Evolutionary conservation across 1,284 basidiomycete genomes (phyloP).

Genomic region (Apiotrichum domesticum): DNA sequence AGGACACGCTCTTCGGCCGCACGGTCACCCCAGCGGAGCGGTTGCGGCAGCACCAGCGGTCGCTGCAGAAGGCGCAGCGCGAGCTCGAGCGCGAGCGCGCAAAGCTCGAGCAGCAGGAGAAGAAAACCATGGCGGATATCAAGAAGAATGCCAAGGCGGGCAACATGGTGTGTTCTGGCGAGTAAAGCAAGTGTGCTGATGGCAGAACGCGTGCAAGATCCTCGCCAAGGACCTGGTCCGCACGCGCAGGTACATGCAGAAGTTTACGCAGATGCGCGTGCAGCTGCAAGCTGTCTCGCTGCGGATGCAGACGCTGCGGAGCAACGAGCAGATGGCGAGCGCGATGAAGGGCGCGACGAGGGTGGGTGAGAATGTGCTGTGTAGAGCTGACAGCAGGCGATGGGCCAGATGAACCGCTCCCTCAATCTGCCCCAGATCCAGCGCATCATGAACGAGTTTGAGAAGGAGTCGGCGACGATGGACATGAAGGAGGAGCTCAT

Average conservation of each 20-base stretch:
- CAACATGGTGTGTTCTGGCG: conserved; percentile 67
- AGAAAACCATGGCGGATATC: conserved; percentile 88
- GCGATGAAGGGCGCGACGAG: conserved; percentile 97
- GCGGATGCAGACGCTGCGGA: conserved; percentile 91
- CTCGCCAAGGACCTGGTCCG: conserved; percentile 98
- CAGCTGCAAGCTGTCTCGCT: conserved; percentile 94
- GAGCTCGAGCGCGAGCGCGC: conserved; percentile 91
- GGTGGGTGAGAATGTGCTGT: conserved; percentile 51
- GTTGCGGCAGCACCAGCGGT: conserved; percentile 89
- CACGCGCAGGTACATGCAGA: conserved; percentile 90
- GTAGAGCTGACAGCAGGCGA: conserved; percentile 59
- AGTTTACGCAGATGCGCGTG: conserved; percentile 98
- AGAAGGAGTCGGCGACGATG: conserved; percentile 95
- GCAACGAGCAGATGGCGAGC: conserved; percentile 98
- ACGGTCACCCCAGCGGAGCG: conserved; percentile 93
- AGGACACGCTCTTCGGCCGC: conserved; percentile 93
- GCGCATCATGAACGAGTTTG: conserved; percentile 95
- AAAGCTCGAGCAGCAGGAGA: conserved; percentile 92
- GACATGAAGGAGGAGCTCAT: conserved; percentile 99
- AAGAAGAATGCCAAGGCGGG: conserved; percentile 94
- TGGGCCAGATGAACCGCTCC: conserved; percentile 95
- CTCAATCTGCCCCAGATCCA: conserved; percentile 92
- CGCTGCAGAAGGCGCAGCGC: conserved; percentile 91
- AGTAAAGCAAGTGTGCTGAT: neutral
- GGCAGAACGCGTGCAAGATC: conserved; percentile 92